A percentile compares a stretch with the other conserved stretches of the same genome.
Conservation (phyloP, 148 eudicot genomes). For the Diospyros kaki region DNA sequence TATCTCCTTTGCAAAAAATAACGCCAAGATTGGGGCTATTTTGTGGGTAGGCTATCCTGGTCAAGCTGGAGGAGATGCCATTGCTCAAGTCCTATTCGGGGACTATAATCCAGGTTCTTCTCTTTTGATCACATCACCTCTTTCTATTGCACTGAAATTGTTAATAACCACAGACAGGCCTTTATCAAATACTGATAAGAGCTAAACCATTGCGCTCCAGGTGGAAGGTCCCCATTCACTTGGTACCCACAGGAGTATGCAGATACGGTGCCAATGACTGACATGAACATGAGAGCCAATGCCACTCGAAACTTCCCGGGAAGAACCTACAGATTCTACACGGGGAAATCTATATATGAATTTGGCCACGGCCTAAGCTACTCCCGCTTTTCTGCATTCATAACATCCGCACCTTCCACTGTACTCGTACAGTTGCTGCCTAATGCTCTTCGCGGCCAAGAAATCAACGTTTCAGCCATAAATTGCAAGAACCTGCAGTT, state of each 20-base stretch:
- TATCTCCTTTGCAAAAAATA: slow-evolving; percentile 25
- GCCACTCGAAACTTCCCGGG: slow-evolving; percentile 29
- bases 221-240: slow-evolving; percentile 45
- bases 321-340: slow-evolving; percentile 44
- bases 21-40: slow-evolving; percentile 31
- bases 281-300: slow-evolving; percentile 43
- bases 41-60: slow-evolving; percentile 50
- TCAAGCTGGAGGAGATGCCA: slow-evolving; percentile 42
- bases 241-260: slow-evolving; percentile 32
- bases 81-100: slow-evolving; percentile 41
- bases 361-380: slow-evolving; percentile 46
- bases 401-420: slow-evolving; percentile 19
- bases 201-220: slow-evolving; percentile 10
- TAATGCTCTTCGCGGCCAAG: not conserved
- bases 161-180: no score
- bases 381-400: slow-evolving; percentile 19
- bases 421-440: not conserved
- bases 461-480: slow-evolving; percentile 23
- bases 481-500: slow-evolving; percentile 18
- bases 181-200: not conserved
- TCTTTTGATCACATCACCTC: not conserved
- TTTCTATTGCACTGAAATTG: no score
- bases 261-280: slow-evolving; percentile 28
- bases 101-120: slow-evolving; percentile 22
- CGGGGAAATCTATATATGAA: slow-evolving; percentile 18